Conservation (phyloP, 352 stramenopile species). For the Globisporangium nunn region DNA sequence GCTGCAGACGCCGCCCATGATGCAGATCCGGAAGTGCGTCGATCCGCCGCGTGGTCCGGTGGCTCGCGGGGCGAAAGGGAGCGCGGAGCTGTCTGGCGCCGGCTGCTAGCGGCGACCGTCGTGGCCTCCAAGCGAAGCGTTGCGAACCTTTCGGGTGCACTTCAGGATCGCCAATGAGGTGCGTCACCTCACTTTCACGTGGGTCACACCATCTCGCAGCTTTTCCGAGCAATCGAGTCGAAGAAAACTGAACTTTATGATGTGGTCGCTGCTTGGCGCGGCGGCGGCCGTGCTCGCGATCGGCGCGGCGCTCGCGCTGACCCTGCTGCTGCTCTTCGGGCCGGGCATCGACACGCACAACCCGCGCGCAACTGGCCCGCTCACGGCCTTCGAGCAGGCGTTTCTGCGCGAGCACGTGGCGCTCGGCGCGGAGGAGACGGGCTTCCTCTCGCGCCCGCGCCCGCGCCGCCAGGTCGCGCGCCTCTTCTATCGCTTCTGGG, state of each 20-base stretch:
- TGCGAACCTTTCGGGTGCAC: too few relatives aligned
- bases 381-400: slow-evolving; percentile 34
- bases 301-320: background rate
- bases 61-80: background rate
- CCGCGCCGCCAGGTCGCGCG: slow-evolving; percentile 29
- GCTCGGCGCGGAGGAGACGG: slow-evolving; percentile 39
- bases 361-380: slow-evolving; percentile 26
- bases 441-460: slow-evolving; percentile 32
- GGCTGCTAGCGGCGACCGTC: background rate
- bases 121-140: too few relatives aligned
- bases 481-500: slow-evolving; percentile 73
- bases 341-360: slow-evolving; percentile 50
- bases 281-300: slow-evolving; percentile 16
- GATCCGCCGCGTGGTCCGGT: background rate
- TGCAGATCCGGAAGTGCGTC: background rate
- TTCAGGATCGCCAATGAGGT: too few relatives aligned
- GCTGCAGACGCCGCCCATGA: slow-evolving; percentile 11
- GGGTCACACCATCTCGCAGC: too few relatives aligned
- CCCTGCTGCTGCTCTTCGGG: slow-evolving; percentile 31
- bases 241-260: background rate
- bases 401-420: slow-evolving; percentile 49
- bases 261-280: slow-evolving; percentile 16
- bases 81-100: too few relatives aligned
- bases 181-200: too few relatives aligned
- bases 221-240: background rate